Percentiles rank a stretch among this genome's conserved stretches.
Conservation (phyloP, 768 basidiomycete species). For the Sporobolomyces pararoseus region DNA sequence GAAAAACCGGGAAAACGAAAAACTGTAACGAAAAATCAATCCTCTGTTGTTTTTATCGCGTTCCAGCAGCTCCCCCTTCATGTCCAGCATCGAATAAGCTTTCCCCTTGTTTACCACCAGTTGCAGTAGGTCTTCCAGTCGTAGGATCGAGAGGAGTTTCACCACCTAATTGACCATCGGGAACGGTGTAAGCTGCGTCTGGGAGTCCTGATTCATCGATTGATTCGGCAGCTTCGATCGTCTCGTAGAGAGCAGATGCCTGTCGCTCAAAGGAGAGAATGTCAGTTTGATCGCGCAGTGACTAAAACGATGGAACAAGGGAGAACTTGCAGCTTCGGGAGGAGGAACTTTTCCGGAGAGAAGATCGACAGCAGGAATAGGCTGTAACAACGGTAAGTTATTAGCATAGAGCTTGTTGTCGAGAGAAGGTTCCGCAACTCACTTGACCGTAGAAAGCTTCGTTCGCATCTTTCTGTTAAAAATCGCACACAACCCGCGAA, state of each 20-base stretch:
- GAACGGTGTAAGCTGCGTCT: constrained; percentile 48
- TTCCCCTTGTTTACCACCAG: constrained; percentile 4
- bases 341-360: constrained; percentile 84
- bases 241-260: constrained; percentile 83
- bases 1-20: too few species aligned
- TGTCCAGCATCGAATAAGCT: constrained; percentile 26
- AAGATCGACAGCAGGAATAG: constrained; percentile 82
- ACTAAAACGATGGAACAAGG: neutral
- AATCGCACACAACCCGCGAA: too few species aligned
- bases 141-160: constrained; percentile 27
- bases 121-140: constrained; percentile 30
- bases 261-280: neutral
- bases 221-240: constrained; percentile 65
- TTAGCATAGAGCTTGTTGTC: neutral
- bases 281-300: neutral
- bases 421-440: neutral
- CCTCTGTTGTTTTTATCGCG: too few species aligned
- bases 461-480: constrained; percentile 72
- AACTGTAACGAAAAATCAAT: too few species aligned
- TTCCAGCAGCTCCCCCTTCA: too few species aligned
- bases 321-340: constrained; percentile 65
- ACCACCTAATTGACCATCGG: constrained; percentile 32
- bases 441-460: constrained; percentile 88
- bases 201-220: constrained; percentile 51
- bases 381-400: constrained; percentile 23